phyloP scores from a whole-genome alignment of 306 rosid genomes.

The Abrus precatorius region DNA sequence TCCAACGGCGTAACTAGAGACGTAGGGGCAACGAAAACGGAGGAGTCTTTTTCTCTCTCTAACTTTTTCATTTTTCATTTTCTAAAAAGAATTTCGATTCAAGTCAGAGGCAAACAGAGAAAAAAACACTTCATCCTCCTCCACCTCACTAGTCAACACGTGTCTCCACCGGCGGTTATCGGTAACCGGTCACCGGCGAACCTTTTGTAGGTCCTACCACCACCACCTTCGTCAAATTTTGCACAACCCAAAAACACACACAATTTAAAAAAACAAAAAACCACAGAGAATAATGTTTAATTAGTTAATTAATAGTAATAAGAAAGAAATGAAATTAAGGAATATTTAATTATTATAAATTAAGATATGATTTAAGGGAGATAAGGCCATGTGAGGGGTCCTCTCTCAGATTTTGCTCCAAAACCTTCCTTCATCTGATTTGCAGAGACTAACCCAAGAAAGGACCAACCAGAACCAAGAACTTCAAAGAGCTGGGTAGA shows the following conservation, averaged over 20 bases:
- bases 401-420: conserved; percentile 58
- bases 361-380: conserved; percentile 58
- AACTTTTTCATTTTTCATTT: neutral
- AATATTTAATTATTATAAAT: conserved; percentile 47
- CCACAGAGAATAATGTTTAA: neutral
- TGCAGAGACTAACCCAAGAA: conserved; percentile 71
- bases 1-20: conserved; percentile 43
- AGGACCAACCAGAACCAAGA: conserved; percentile 53
- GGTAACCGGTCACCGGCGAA: conserved; percentile 52
- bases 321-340: conserved; percentile 17
- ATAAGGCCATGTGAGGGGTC: conserved; percentile 55
- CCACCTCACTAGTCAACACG: conserved; percentile 59
- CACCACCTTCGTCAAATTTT: conserved; percentile 45
- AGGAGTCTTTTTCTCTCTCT: conserved; percentile 47
- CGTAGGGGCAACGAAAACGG: conserved; percentile 57
- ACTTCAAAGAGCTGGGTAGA: conserved; percentile 48
- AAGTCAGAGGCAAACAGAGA: conserved; percentile 43
- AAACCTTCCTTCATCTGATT: conserved; percentile 65
- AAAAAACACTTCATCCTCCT: neutral
- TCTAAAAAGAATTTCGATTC: neutral
- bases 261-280: neutral
- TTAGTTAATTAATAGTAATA: neutral
- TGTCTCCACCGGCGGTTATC: conserved; percentile 52
- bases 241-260: conserved; percentile 40
- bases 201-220: conserved; percentile 52